Evolutionary conservation across 2,329 filamentous ascomycete species (phyloP).

Genomic region (Paecilomyces dactylethromorphus): DNA sequence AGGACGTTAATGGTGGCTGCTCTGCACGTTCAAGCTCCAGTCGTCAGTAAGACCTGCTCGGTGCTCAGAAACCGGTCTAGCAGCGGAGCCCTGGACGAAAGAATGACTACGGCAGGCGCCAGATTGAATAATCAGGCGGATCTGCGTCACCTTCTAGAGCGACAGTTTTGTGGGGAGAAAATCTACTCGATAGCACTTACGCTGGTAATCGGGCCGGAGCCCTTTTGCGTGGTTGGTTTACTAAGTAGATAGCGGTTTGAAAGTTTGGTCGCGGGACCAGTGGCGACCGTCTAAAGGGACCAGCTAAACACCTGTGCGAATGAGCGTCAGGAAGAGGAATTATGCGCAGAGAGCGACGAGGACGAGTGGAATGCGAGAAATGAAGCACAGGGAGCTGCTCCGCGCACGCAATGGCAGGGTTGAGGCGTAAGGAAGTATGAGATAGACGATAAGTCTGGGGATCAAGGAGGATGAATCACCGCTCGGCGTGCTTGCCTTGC

Average conservation of each 20-base stretch:
- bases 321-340: background rate
- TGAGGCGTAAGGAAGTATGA: background rate
- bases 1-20: background rate
- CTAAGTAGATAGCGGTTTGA: background rate
- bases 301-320: background rate
- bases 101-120: background rate
- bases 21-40: background rate
- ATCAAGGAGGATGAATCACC: background rate
- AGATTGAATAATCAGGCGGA: background rate
- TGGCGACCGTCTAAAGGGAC: background rate
- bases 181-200: background rate
- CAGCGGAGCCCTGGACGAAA: background rate
- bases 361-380: background rate
- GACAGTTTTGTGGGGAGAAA: background rate
- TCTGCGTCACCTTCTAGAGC: background rate
- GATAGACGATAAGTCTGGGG: background rate
- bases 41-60: background rate
- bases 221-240: background rate
- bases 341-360: background rate
- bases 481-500: conserved; percentile 12
- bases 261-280: background rate
- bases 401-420: background rate
- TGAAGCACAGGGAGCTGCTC: background rate
- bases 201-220: background rate
- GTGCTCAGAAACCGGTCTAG: background rate